Percentiles rank a stretch among this genome's conserved stretches.
These are phyloP conservation scores for Ophiostoma ulmi DNA, from an alignment of 2,329 filamentous ascomycete genomes.

Conservation along the genomic window DNA sequence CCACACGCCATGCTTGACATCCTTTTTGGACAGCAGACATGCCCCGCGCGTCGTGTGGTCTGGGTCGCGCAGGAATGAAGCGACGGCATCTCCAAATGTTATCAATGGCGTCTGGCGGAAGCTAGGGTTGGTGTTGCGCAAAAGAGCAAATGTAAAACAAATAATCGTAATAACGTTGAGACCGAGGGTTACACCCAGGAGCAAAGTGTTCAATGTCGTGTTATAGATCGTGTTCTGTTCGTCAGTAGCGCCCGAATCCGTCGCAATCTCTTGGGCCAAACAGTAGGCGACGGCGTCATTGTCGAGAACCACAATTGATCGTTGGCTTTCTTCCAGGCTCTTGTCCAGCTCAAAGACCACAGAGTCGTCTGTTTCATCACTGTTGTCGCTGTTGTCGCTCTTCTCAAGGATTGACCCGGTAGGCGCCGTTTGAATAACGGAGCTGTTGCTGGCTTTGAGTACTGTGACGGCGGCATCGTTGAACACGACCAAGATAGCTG, in stretches of 20 bases:
- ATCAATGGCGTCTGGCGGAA: conserved; percentile 41
- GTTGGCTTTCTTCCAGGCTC: neutral
- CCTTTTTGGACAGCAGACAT: conserved; percentile 44
- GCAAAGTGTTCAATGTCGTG: conserved; percentile 41
- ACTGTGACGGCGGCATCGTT: conserved; percentile 18
- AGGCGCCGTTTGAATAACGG: neutral
- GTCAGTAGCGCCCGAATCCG: neutral
- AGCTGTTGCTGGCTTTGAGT: neutral
- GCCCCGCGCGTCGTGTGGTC: conserved; percentile 42
- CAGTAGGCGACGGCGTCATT: neutral
- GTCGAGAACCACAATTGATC: neutral
- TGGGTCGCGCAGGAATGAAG: conserved; percentile 45
- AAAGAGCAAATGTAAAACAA: conserved; percentile 28
- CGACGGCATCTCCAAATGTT: conserved; percentile 48
- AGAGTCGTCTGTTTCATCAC: neutral
- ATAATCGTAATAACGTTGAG: conserved; percentile 39
- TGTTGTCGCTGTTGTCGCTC: neutral
- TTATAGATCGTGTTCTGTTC: conserved; percentile 16
- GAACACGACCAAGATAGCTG: conserved; percentile 19
- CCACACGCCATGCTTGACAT: conserved; percentile 44
- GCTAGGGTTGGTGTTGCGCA: conserved; percentile 30
- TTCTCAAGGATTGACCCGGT: neutral
- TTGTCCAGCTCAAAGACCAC: neutral
- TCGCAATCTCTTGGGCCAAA: neutral
- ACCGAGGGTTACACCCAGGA: conserved; percentile 42